phyloP scores from a whole-genome alignment of 352 stramenopile genomes.

The Phytopythium oedochilum region DNA sequence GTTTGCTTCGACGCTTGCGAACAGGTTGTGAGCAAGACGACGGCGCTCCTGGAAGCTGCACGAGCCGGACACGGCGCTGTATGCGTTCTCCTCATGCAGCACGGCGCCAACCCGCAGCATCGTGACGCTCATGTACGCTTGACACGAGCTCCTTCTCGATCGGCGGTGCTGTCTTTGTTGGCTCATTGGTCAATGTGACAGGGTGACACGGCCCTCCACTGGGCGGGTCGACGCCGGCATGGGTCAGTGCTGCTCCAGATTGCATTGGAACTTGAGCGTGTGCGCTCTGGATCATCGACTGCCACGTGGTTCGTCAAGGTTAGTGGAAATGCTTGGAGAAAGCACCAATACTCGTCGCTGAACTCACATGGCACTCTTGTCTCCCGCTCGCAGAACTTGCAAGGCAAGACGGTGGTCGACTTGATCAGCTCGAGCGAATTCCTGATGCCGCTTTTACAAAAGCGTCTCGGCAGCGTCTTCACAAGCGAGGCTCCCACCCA shows the following conservation, averaged over 20 bases:
- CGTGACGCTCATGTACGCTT: slow-evolving; percentile 36
- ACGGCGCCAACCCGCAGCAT: slow-evolving; percentile 36
- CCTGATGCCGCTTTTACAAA: slow-evolving; percentile 44
- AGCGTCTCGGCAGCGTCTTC: slow-evolving; percentile 28
- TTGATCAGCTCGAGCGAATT: slow-evolving; percentile 29
- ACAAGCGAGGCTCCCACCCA: slow-evolving; percentile 13
- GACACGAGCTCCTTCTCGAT: neutral
- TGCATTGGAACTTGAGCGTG: slow-evolving; percentile 29
- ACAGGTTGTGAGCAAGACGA: slow-evolving; percentile 43
- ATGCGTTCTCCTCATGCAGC: slow-evolving; percentile 38
- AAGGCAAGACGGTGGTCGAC: slow-evolving; percentile 44
- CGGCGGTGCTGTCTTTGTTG: neutral
- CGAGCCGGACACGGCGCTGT: slow-evolving; percentile 41
- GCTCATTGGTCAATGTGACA: slow-evolving; percentile 5
- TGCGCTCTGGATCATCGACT: slow-evolving; percentile 17
- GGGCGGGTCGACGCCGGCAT: slow-evolving; percentile 46
- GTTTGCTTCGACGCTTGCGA: neutral
- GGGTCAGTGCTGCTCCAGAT: slow-evolving; percentile 46
- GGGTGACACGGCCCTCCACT: slow-evolving; percentile 75
- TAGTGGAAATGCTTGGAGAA: neutral
- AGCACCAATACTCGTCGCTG: neutral
- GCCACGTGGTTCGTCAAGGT: slow-evolving; percentile 54
- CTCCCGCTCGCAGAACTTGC: slow-evolving; percentile 39
- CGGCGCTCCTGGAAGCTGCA: slow-evolving; percentile 55
- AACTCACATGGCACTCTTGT: neutral